phyloP scores from a whole-genome alignment of 73 alveolate species.

The Urostyla sp. region DNA sequence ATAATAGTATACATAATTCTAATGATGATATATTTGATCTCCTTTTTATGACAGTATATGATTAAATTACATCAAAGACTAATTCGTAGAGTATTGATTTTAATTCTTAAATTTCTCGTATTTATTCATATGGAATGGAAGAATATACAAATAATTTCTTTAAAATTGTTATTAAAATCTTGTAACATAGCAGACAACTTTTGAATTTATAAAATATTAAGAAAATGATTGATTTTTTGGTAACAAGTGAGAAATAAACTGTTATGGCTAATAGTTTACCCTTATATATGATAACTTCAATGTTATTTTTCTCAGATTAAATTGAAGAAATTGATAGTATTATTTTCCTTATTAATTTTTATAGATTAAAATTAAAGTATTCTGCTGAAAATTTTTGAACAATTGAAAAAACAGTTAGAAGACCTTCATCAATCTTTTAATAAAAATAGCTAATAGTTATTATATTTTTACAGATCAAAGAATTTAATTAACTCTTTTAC shows the following conservation, averaged over 20 bases:
- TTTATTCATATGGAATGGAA: too few relatives aligned
- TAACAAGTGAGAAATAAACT: background rate
- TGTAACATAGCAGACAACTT: background rate
- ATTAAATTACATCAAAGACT: too few relatives aligned
- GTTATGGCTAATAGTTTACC: background rate
- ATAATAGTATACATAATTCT: background rate
- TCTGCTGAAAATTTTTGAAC: background rate
- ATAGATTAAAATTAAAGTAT: slow-evolving; percentile 14
- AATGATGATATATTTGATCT: background rate
- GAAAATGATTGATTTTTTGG: background rate
- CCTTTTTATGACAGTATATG: slow-evolving; percentile 22
- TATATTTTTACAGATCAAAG: slow-evolving; percentile 7
- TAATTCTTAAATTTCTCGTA: too few relatives aligned
- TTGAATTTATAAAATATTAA: background rate
- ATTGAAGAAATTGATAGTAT: background rate
- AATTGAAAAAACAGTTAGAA: background rate
- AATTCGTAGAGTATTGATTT: too few relatives aligned
- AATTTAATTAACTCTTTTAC: slow-evolving; percentile 39
- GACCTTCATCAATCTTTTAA: background rate
- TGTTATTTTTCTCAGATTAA: background rate
- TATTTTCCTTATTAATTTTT: background rate
- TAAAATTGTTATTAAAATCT: background rate
- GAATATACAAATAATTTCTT: background rate
- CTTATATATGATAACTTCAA: too few relatives aligned
- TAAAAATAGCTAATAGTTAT: background rate